phyloP scores from a whole-genome alignment of 192 early-diverging fungal species.

The Kappamyces sp. region DNA sequence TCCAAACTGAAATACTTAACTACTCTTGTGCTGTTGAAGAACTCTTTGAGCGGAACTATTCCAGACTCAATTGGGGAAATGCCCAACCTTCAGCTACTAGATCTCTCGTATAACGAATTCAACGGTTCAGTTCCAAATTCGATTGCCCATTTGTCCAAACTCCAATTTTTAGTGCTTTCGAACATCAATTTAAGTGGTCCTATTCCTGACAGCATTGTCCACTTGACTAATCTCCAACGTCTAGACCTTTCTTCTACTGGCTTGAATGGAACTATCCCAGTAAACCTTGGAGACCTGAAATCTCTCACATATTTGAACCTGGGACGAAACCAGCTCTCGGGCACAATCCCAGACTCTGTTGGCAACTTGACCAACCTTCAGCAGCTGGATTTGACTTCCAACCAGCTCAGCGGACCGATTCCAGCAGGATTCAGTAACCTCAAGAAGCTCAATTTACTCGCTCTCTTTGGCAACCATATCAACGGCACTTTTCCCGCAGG shows the following conservation, averaged over 20 bases:
- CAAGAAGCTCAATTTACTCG: constrained; percentile 7
- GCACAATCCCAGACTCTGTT: background rate
- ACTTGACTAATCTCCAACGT: background rate
- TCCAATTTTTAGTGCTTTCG: too few relatives aligned
- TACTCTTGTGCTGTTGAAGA: too few relatives aligned
- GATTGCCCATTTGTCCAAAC: too few relatives aligned
- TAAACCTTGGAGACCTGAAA: background rate
- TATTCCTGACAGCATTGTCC: constrained; percentile 8
- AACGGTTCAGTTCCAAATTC: too few relatives aligned
- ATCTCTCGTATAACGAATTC: too few relatives aligned
- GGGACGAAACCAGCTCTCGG: background rate
- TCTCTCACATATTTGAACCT: constrained; percentile 2
- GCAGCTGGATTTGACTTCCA: constrained; percentile 5
- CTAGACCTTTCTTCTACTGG: background rate
- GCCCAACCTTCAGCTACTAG: too few relatives aligned
- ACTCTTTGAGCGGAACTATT: too few relatives aligned
- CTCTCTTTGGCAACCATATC: background rate
- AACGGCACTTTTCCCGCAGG: too few relatives aligned
- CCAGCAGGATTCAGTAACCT: background rate
- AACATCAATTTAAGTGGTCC: too few relatives aligned
- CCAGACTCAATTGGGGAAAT: too few relatives aligned
- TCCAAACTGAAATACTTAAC: too few relatives aligned
- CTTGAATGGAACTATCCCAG: background rate
- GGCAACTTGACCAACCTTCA: constrained; percentile 15
- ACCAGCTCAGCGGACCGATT: constrained; percentile 1